Evolutionary conservation across 805 yeast genomes (phyloP).

Genomic region (Grigorovia transvaalensis): DNA sequence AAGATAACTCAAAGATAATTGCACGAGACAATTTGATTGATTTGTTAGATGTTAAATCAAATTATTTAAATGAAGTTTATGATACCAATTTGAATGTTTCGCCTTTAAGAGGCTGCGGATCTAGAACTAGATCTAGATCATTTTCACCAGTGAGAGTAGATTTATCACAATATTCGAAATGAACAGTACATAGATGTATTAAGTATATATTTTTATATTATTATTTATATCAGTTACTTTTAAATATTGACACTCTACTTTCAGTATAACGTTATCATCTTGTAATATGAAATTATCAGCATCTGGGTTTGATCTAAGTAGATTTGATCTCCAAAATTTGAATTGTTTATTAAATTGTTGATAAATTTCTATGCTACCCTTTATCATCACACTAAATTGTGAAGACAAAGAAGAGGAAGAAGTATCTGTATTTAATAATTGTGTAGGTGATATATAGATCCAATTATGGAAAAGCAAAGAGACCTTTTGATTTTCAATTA

Average conservation of each 20-base stretch:
- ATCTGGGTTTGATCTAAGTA: conserved; percentile 52
- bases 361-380: conserved; percentile 57
- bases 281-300: conserved; percentile 58
- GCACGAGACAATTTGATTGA: conserved; percentile 2
- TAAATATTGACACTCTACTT: conserved; percentile 52
- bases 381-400: conserved; percentile 67
- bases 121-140: conserved; percentile 17
- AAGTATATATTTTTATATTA: conserved; percentile 30
- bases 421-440: not conserved
- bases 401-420: too few species aligned
- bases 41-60: conserved; percentile 1
- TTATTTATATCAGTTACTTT: conserved; percentile 71
- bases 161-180: conserved; percentile 17
- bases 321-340: conserved; percentile 48
- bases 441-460: conserved; percentile 39
- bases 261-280: conserved; percentile 57
- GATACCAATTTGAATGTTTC: not conserved
- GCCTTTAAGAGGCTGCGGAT: not conserved
- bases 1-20: not conserved
- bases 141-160: conserved; percentile 26
- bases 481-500: conserved; percentile 59
- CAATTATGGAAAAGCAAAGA: conserved; percentile 84
- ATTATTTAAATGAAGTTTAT: not conserved
- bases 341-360: conserved; percentile 39
- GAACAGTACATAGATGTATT: not conserved